Evolutionary conservation across 208 protist species (phyloP), one percentile per base, ranked within the genome.

Genomic region (Porcisia hertigi): DNA sequence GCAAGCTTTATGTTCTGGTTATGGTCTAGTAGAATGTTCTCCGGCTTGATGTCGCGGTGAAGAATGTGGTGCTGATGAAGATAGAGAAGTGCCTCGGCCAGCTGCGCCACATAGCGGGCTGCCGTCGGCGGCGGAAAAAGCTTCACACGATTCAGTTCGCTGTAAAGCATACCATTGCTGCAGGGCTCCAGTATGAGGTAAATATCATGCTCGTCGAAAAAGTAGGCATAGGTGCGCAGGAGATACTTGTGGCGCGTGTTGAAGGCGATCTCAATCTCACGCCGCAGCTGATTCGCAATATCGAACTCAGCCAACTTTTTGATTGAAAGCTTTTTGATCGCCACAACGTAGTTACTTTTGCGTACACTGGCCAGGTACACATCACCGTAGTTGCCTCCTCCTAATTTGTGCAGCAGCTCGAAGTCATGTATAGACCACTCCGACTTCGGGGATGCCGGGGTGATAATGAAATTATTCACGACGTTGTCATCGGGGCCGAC

Each of bases 211-310:
- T 97, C 85, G 84, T 99, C 99, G 79, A 98, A 98, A 74, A 99
- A 99, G 85, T 99, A 99, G 30, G 87, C 97, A 82, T 94, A 99
- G 45, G 99, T 88, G 45, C 99, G 94, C 53, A 99, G 86, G 23
- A 99, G 98, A 80, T 99, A 99, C 69, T 97, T 96, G 86, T 99
- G 99, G 18, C 98, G 93, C 20, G 99, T 91, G 90, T 99, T 94
- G 36, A 98, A 98, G 71, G 99, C 98, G 70, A 99, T 99, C 82
- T 99, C 99, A 73, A 99, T 99, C 84, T 99, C 99, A 34, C 99
- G 91, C 6, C 98, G 84, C 20, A 99, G 92, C 88, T 99, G 99
- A 62, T 98, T 97, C 47, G 99, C 96, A 45, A 99, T 97, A 52
- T 97, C 90, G 52, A 97, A 90, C 75, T 99, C 94, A 5, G 96